These are phyloP conservation scores for Ananas comosus DNA, from an alignment of 176 grass and related monocot genomes.

Conservation along the genomic window DNA sequence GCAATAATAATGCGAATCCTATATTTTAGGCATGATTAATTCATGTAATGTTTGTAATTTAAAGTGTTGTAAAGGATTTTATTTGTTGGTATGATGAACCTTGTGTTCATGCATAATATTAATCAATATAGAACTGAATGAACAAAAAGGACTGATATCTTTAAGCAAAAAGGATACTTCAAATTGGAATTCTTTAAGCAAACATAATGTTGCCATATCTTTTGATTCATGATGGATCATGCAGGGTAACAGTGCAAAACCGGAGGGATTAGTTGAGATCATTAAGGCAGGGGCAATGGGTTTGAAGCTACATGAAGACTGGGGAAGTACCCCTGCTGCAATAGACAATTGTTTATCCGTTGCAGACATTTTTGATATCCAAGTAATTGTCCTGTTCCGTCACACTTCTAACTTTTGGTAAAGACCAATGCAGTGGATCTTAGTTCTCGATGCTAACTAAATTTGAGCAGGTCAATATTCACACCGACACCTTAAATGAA, in stretches of 20 bases:
- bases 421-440: background rate
- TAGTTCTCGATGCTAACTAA: background rate
- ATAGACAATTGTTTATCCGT: slow-evolving; percentile 89
- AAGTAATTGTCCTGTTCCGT: slow-evolving; percentile 29
- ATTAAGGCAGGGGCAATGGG: slow-evolving; percentile 88
- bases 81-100: background rate
- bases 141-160: background rate
- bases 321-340: slow-evolving; percentile 84
- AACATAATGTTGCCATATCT: background rate
- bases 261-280: slow-evolving; percentile 79
- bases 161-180: too few species aligned
- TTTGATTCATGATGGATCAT: slow-evolving; percentile 11
- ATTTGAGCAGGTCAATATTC: slow-evolving; percentile 85
- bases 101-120: background rate
- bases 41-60: too few species aligned
- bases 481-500: slow-evolving; percentile 96
- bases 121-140: background rate
- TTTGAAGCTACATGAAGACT: slow-evolving; percentile 94
- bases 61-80: background rate
- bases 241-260: slow-evolving; percentile 87
- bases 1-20: background rate
- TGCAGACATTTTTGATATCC: slow-evolving; percentile 81
- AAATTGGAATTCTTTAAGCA: background rate
- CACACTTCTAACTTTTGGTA: background rate
- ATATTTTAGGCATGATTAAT: background rate